Evolutionary conservation across 768 basidiomycete species (phyloP), one percentile per base, ranked within the genome.

Genomic region (Nevesoporus exiguus): DNA sequence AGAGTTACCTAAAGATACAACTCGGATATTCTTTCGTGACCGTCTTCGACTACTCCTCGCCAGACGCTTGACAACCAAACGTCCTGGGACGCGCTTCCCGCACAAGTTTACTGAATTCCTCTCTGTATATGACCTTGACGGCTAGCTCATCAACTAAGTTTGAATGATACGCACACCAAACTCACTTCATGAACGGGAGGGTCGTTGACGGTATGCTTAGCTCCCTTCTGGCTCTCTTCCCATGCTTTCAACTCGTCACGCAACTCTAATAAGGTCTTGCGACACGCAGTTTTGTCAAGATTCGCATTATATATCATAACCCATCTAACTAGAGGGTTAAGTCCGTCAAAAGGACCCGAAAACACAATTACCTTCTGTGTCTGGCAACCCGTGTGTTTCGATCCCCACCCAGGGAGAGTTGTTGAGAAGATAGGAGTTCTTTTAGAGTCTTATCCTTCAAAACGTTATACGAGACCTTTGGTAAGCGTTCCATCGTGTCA

Each of bases 291-390:
- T 58, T 78, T 79, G 69, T 90, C 88, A 9, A 87, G 73, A 64
- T 89, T 90, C 27, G 86, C 81, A 56, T 90, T 90, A 60, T 77
- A 84, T 39, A 85, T 64, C 70, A 82, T 82, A 0, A 86, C 77
- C 85, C 86, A 90, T 57, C 87, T 88, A 17, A 27, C 19, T 5
- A 44, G 29, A 21, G 47, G 27, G 24, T 47, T 50, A n/a, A 59
- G 33, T 33, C 15, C 19, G 30, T 19, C 10, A 19, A 27, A 33
- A 24, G 17, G 14, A 22, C 7, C 15, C 3, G 7, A 7, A 21
- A 25, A 21, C 2, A 21, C 22, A n/a, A 71, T 7, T 63, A 85
- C 86, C 77, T 76, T 66, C 80, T 75, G 68, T 88, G 86, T 47
- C 87, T 78, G 50, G 76, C 74, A 55, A 81, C 75, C 65, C 81